phyloP scores from a whole-genome alignment of 495 filamentous ascomycete genomes.

The Penicillium desertorum region DNA sequence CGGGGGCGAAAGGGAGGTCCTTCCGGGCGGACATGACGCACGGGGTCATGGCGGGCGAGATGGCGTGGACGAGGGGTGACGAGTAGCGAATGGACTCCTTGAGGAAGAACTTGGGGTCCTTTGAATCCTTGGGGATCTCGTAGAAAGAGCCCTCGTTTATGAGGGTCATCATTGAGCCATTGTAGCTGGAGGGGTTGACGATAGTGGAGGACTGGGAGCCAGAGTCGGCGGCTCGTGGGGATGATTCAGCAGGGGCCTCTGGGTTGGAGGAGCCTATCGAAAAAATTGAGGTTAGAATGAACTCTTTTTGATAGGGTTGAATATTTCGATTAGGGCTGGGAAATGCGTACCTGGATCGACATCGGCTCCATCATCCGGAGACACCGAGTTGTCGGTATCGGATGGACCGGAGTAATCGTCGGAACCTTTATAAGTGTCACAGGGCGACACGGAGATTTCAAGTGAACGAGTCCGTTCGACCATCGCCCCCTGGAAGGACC shows the following conservation, averaged over 20 bases:
- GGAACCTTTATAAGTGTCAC: slow-evolving; percentile 29
- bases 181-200: slow-evolving; percentile 42
- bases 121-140: slow-evolving; percentile 32
- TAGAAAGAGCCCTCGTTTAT: slow-evolving; percentile 27
- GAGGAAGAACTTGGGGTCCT: slow-evolving; percentile 34
- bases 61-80: slow-evolving; percentile 36
- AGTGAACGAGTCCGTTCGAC: slow-evolving; percentile 37
- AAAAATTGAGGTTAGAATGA: slow-evolving; percentile 5
- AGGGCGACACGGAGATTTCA: slow-evolving; percentile 44
- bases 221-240: slow-evolving; percentile 28
- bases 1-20: slow-evolving; percentile 38
- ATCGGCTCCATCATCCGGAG: slow-evolving; percentile 27
- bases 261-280: slow-evolving; percentile 22
- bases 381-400: slow-evolving; percentile 17
- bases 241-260: slow-evolving; percentile 22
- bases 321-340: background rate
- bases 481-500: slow-evolving; percentile 47
- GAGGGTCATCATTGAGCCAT: slow-evolving; percentile 43
- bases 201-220: slow-evolving; percentile 44
- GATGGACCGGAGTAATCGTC: slow-evolving; percentile 14
- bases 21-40: slow-evolving; percentile 29
- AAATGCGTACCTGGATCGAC: slow-evolving; percentile 39
- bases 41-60: slow-evolving; percentile 30
- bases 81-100: slow-evolving; percentile 41
- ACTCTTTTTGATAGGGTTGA: background rate